Evolutionary conservation across 345 rosid species (phyloP), one percentile per base, ranked within the genome.

Genomic region (Populus davidiana): DNA sequence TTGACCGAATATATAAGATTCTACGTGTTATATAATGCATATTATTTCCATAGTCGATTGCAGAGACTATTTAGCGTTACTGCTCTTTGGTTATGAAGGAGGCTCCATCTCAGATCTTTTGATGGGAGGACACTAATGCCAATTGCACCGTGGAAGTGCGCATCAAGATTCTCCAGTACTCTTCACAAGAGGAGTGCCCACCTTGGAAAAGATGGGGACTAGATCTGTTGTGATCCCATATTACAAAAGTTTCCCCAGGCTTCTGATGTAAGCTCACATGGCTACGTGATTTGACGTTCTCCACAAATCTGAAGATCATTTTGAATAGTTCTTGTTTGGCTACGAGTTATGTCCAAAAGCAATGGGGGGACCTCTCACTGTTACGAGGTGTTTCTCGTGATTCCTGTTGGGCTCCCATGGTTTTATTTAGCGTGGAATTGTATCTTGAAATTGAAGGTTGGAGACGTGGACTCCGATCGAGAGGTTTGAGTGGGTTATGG

Each of bases 1-100:
- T 73, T 59, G 71, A 73, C 74, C 70, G 5, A 70, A 68, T 77
- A 76, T 84, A 31, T 5, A 41, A 75, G 29, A 75, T 62, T 65
- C 65, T 13, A 17, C 21, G 5, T 47, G 36, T 8, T 56, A 56
- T 20, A 17, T 43, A 44, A 35, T 33, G 59, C 63, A 27, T 43
- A 2, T 16, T 63, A 29, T 74, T 25, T 62, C 29, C 20, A 2
- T 2, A 2, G 61, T 20, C 61, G 61, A 52, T 52, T 52, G 61
- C 1, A 52, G 31, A 72, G 1, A 38, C 66, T 21, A 47, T 4
- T 31, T 47, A 31, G 62, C 12, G 38, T 13, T 16, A 50, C 44
- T 3, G 13, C 44, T 9, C 8, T 20, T 71, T n/a, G 39, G 36
- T 17, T 33, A 31, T 2, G 1, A 39, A 9, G 44, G 44, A 41